Evolutionary conservation across 306 rosid species (phyloP).

Genomic region (Castanea sativa): DNA sequence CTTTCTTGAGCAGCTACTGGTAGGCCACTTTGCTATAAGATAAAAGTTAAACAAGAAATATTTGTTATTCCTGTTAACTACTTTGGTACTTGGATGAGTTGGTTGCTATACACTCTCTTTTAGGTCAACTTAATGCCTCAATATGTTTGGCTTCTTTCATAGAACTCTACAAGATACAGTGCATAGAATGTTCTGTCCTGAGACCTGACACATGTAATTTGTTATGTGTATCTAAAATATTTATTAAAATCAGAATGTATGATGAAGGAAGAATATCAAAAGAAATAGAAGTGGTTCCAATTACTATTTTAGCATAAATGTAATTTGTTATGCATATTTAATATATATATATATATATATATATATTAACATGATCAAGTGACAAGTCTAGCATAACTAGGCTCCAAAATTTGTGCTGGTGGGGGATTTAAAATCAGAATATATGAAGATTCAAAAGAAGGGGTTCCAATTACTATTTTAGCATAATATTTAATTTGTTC

Average conservation of each 20-base stretch:
- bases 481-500: not conserved
- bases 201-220: not conserved
- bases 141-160: not conserved
- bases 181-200: not conserved
- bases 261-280: not conserved
- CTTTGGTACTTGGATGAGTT: slow-evolving; percentile 14
- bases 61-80: slow-evolving; percentile 6
- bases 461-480: not conserved
- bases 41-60: slow-evolving; percentile 18
- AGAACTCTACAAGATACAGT: not conserved
- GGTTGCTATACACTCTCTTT: not conserved
- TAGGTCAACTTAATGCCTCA: slow-evolving; percentile 13
- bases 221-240: not conserved
- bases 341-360: not conserved
- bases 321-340: not conserved
- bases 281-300: not conserved
- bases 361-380: not conserved
- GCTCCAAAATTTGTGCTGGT: not conserved
- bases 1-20: slow-evolving; percentile 99
- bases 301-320: not conserved
- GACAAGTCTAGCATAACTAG: not conserved
- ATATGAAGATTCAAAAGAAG: not conserved
- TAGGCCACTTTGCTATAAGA: slow-evolving; percentile 41
- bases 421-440: not conserved
- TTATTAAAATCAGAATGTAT: not conserved